phyloP scores from a whole-genome alignment of 306 rosid genomes.

The Senna siamea region DNA sequence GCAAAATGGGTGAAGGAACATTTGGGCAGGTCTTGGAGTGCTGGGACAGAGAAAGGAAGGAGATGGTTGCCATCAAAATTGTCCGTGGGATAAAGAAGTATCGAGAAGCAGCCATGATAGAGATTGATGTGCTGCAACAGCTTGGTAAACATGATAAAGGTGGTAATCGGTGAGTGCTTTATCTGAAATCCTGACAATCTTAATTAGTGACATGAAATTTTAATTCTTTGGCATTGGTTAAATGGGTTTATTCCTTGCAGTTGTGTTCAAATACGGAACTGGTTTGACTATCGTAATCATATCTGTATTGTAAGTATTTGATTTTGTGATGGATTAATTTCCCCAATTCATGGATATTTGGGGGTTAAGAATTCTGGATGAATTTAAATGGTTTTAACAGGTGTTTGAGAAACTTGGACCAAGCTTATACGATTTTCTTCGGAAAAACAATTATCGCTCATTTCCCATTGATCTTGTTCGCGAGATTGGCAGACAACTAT shows the following conservation, averaged over 20 bases:
- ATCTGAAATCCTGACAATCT: neutral
- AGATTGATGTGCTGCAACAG: constrained; percentile 88
- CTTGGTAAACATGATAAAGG: constrained; percentile 90
- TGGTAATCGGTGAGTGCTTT: constrained; percentile 79
- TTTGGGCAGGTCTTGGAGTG: constrained; percentile 98
- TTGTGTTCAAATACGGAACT: constrained; percentile 99
- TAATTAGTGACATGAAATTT: constrained; percentile 24
- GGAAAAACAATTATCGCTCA: constrained; percentile 99
- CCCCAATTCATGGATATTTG: constrained; percentile 69
- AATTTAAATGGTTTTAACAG: constrained; percentile 97
- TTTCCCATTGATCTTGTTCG: constrained; percentile 99
- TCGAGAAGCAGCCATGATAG: constrained; percentile 98
- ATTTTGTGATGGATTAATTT: constrained; percentile 85
- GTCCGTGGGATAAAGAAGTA: constrained; percentile 90
- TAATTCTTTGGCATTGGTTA: constrained; percentile 59
- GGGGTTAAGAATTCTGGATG: constrained; percentile 78
- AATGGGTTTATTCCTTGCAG: constrained; percentile 98
- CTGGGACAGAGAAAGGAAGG: constrained; percentile 91
- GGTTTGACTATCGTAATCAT: constrained; percentile 99
- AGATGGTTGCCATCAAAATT: constrained; percentile 93
- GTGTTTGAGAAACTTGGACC: constrained; percentile 99
- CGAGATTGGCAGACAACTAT: constrained; percentile 98
- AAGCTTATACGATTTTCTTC: constrained; percentile 99
- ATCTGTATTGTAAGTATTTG: constrained; percentile 99
- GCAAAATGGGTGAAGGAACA: constrained; percentile 99